These are phyloP conservation scores for Hortiboletus campestris DNA, from an alignment of 768 basidiomycete genomes.

Conservation along the genomic window DNA sequence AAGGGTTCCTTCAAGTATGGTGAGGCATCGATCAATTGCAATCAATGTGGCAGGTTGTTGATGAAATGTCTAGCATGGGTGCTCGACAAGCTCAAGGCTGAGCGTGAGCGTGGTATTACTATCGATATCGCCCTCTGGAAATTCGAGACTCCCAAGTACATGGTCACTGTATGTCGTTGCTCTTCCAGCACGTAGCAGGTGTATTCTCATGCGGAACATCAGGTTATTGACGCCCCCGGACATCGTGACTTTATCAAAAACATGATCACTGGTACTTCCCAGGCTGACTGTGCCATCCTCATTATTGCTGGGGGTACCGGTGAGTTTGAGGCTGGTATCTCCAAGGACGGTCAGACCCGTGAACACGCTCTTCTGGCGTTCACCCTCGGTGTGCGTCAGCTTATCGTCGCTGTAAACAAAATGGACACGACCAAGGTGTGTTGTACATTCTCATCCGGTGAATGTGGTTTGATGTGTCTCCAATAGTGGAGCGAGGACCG, in stretches of 20 bases:
- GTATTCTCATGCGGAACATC: slow-evolving; percentile 7
- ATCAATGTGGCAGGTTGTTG: slow-evolving; percentile 19
- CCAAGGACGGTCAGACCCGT: slow-evolving; percentile 99
- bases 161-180: slow-evolving; percentile 71
- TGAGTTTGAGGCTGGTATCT: slow-evolving; percentile 99
- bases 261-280: slow-evolving; percentile 99
- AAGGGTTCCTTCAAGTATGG: slow-evolving; percentile 99
- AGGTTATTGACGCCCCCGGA: slow-evolving; percentile 99
- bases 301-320: slow-evolving; percentile 99
- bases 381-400: slow-evolving; percentile 99
- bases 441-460: not conserved
- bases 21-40: slow-evolving; percentile 39
- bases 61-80: slow-evolving; percentile 80
- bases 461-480: not conserved
- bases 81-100: slow-evolving; percentile 99
- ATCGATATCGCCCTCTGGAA: slow-evolving; percentile 99
- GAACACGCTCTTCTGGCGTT: slow-evolving; percentile 99
- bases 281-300: slow-evolving; percentile 99
- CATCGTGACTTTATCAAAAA: slow-evolving; percentile 99
- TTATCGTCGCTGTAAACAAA: slow-evolving; percentile 99
- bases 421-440: slow-evolving; percentile 98
- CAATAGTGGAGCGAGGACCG: slow-evolving; percentile 96
- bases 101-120: slow-evolving; percentile 99
- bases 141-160: slow-evolving; percentile 98
- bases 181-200: not conserved